Conservation (phyloP, 148 eudicot species). For the Talinum fruticosum region DNA sequence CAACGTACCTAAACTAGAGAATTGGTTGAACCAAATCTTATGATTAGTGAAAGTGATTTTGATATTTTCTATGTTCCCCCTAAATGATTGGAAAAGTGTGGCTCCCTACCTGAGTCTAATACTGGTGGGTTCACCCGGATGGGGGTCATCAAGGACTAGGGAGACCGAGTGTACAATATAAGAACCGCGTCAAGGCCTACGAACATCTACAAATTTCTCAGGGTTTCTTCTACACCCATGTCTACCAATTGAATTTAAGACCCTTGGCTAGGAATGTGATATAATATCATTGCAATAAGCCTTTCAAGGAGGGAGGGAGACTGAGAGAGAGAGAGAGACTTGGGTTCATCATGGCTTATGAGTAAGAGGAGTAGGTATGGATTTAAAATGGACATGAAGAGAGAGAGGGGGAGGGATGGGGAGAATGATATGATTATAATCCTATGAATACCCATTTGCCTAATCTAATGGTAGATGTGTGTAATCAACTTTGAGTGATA, state of each 20-base stretch:
- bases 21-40: neutral
- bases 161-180: too few species aligned
- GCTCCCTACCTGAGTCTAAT: too few species aligned
- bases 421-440: neutral
- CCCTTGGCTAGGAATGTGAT: neutral
- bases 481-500: neutral
- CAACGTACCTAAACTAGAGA: constrained; percentile 6
- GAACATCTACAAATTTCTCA: too few species aligned
- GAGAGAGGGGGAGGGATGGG: neutral
- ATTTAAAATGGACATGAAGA: neutral
- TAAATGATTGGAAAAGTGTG: too few species aligned
- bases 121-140: too few species aligned
- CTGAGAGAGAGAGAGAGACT: neutral
- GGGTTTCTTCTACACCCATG: too few species aligned
- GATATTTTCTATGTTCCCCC: too few species aligned
- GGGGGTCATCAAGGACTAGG: too few species aligned
- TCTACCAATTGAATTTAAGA: too few species aligned
- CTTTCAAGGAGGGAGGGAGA: neutral
- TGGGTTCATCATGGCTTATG: neutral
- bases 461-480: neutral
- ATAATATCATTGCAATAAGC: neutral
- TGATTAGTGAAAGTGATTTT: neutral
- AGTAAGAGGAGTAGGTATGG: neutral
- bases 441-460: neutral
- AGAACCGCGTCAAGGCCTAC: too few species aligned